A percentile compares a stretch with the other conserved stretches of the same genome.
Conservation (phyloP, 306 rosid genomes). For the Pterocarpus santalinus region DNA sequence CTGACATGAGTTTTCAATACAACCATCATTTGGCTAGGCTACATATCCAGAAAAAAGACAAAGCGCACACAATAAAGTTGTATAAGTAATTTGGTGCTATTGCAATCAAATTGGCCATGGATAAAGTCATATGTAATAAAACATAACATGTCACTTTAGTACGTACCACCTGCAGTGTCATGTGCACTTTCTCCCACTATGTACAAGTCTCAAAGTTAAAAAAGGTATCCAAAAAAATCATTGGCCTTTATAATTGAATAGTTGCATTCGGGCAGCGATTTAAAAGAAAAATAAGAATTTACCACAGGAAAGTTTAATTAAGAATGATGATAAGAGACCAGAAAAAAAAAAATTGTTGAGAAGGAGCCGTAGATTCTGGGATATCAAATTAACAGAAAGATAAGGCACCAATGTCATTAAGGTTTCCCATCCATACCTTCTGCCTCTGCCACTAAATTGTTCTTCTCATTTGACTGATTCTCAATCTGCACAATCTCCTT, state of each 20-base stretch:
- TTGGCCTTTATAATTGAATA: conserved; percentile 23
- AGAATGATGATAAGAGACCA: background rate
- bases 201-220: background rate
- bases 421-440: conserved; percentile 65
- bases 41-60: background rate
- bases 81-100: conserved; percentile 18
- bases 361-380: background rate
- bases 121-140: background rate
- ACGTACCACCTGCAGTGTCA: background rate
- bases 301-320: background rate
- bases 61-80: background rate
- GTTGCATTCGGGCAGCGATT: conserved; percentile 13
- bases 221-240: background rate
- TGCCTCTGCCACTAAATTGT: conserved; percentile 54
- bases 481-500: conserved; percentile 95
- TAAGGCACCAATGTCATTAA: conserved; percentile 15
- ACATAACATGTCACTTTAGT: conserved; percentile 23
- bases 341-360: background rate
- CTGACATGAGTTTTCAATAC: background rate
- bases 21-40: conserved; percentile 2
- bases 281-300: background rate
- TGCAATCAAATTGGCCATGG: conserved; percentile 21
- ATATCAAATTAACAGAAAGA: conserved; percentile 26
- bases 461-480: conserved; percentile 69
- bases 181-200: conserved; percentile 25